These are phyloP conservation scores for Xylaria sp. DNA, from an alignment of 2,329 filamentous ascomycete genomes.

Conservation along the genomic window DNA sequence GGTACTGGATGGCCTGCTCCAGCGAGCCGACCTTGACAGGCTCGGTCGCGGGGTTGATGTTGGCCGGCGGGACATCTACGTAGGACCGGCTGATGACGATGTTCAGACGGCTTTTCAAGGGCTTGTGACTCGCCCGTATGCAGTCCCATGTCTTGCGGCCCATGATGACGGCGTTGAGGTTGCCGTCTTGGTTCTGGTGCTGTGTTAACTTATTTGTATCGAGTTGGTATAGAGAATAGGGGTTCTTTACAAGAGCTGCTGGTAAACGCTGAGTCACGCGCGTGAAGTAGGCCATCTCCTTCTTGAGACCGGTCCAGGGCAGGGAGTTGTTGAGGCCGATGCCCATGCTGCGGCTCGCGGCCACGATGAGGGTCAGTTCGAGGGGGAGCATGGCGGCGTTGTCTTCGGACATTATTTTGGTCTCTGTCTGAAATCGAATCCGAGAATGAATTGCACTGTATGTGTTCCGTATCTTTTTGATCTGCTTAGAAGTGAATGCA, in stretches of 20 bases:
- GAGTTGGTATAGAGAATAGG: neutral
- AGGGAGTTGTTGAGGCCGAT: conserved; percentile 75
- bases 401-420: conserved; percentile 7
- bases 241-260: conserved; percentile 32
- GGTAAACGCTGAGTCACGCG: conserved; percentile 72
- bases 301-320: conserved; percentile 82
- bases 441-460: neutral
- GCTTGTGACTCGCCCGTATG: conserved; percentile 73
- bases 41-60: conserved; percentile 34
- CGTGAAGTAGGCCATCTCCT: conserved; percentile 94
- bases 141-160: conserved; percentile 95
- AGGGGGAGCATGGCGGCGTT: conserved; percentile 22
- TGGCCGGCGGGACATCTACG: conserved; percentile 16
- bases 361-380: conserved; percentile 85
- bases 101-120: conserved; percentile 74
- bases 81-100: conserved; percentile 66
- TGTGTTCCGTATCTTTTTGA: neutral
- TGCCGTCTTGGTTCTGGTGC: conserved; percentile 23
- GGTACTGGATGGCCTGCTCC: conserved; percentile 49
- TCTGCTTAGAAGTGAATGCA: neutral
- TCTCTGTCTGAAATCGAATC: neutral
- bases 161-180: conserved; percentile 81
- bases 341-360: conserved; percentile 83
- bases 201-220: neutral
- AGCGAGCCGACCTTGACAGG: conserved; percentile 56